A percentile compares a stretch with the other conserved stretches of the same genome.
These are phyloP conservation scores for Senna tora DNA, from an alignment of 306 rosid genomes.

Conservation along the genomic window DNA sequence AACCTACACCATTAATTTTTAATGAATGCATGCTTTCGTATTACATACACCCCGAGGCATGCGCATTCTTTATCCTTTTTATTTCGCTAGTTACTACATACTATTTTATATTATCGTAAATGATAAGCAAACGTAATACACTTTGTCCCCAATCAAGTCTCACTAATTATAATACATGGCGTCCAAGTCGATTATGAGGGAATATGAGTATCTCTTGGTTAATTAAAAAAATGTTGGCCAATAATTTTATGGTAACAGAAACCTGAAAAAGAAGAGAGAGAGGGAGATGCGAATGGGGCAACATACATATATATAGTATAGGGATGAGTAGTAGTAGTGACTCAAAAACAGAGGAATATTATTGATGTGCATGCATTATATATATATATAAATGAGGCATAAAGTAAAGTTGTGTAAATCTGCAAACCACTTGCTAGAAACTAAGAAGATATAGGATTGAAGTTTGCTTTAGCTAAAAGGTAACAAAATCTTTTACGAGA, in stretches of 20 bases:
- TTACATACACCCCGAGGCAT: background rate
- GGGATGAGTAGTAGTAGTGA: background rate
- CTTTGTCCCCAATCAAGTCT: background rate
- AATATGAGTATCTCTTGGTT: background rate
- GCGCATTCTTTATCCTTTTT: background rate
- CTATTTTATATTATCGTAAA: background rate
- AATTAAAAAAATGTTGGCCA: background rate
- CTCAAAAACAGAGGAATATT: background rate
- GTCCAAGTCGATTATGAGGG: background rate
- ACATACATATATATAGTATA: no score
- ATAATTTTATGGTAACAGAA: background rate
- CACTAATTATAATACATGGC: no score
- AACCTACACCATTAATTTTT: background rate
- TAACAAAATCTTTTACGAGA: slow-evolving; percentile 25
- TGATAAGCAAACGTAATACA: background rate
- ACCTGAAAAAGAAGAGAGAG: background rate
- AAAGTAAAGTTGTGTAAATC: background rate
- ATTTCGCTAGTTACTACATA: background rate
- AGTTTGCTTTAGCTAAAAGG: slow-evolving; percentile 37
- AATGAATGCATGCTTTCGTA: background rate
- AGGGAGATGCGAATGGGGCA: background rate
- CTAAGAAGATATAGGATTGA: background rate
- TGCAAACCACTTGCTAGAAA: slow-evolving; percentile 32
- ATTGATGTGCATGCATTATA: background rate
- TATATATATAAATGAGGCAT: background rate